Percentiles rank a stretch among this genome's conserved stretches.
Evolutionary conservation across 1,284 basidiomycete genomes (phyloP).

Genomic region (Ganoderma meredithae): DNA sequence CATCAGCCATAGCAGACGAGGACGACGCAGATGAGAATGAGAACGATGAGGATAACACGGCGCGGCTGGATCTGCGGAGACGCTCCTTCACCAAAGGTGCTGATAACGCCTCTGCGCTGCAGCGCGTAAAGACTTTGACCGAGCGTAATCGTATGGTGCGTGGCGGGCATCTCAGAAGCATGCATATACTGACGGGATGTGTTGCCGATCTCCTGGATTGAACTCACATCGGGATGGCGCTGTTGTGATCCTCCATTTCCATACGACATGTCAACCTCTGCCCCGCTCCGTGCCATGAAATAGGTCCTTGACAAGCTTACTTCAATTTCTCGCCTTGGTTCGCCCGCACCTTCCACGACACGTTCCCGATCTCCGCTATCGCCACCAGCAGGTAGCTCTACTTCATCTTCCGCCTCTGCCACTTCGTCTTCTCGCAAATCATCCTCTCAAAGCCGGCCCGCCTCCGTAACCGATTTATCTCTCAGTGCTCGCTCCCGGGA

Average conservation of each 20-base stretch:
- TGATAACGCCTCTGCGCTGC: conserved; percentile 65
- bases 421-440: conserved; percentile 40
- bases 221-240: conserved; percentile 17
- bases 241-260: conserved; percentile 2
- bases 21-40: conserved; percentile 49
- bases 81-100: conserved; percentile 43
- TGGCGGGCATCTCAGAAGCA: background rate
- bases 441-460: conserved; percentile 39
- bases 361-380: conserved; percentile 45
- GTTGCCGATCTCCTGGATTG: conserved; percentile 22
- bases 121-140: conserved; percentile 71
- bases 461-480: conserved; percentile 30
- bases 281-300: conserved; percentile 8
- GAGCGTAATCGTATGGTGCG: conserved; percentile 74
- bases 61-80: conserved; percentile 57
- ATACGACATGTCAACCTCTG: background rate
- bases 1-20: conserved; percentile 47
- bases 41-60: conserved; percentile 70
- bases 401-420: conserved; percentile 42
- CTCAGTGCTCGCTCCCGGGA: conserved; percentile 35
- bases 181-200: conserved; percentile 27
- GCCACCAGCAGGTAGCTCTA: conserved; percentile 40
- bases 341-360: conserved; percentile 46
- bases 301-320: conserved; percentile 76
- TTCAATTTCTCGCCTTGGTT: conserved; percentile 56